phyloP scores from a whole-genome alignment of 306 rosid species.

The Gleditsia sinensis region DNA sequence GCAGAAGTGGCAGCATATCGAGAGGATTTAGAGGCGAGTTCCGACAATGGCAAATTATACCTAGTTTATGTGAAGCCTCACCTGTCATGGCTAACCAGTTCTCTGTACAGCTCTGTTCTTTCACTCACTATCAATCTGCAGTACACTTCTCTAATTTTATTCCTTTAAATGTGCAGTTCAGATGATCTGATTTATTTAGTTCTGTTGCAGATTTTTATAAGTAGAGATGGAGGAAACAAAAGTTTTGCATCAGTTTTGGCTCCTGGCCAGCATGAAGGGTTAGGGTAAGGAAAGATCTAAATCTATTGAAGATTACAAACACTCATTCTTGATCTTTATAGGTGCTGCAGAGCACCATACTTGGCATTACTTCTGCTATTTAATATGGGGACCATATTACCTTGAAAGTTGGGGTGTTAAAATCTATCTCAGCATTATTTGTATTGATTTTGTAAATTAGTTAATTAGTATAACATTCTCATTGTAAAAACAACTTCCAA shows the following conservation, averaged over 20 bases:
- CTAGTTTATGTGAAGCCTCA: conserved; percentile 82
- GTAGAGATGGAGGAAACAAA: conserved; percentile 94
- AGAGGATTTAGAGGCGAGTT: conserved; percentile 99
- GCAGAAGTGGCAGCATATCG: conserved; percentile 98
- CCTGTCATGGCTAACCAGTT: conserved; percentile 99
- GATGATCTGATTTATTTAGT: conserved; percentile 32
- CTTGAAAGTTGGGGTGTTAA: not conserved
- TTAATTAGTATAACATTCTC: not conserved
- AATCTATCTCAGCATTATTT: not conserved
- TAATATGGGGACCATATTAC: not conserved
- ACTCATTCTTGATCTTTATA: not conserved
- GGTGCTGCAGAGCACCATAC: not conserved
- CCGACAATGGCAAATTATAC: conserved; percentile 94
- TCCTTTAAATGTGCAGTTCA: conserved; percentile 5
- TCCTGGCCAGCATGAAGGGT: conserved; percentile 97
- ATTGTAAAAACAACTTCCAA: not conserved
- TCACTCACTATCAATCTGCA: conserved; percentile 20
- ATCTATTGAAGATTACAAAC: conserved; percentile 21
- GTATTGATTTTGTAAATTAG: not conserved
- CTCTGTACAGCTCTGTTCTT: conserved; percentile 63
- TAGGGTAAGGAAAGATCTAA: conserved; percentile 66
- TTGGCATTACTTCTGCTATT: not conserved
- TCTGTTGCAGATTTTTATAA: conserved; percentile 78
- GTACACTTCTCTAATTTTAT: conserved; percentile 34
- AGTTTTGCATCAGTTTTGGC: conserved; percentile 91